Conservation (phyloP, 768 basidiomycete species). For the Boletellus emodensis region DNA sequence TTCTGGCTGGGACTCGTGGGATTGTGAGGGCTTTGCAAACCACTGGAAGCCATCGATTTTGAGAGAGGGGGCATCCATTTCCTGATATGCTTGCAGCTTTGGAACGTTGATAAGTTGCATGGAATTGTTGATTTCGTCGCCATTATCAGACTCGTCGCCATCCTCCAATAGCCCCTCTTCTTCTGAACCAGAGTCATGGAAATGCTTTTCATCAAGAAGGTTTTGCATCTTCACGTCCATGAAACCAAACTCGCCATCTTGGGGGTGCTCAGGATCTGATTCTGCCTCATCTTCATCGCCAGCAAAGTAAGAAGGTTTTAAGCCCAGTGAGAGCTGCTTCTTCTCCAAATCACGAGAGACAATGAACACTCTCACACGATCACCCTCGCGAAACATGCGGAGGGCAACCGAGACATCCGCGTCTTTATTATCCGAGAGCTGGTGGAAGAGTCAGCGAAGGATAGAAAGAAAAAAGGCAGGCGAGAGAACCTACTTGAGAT, state of each 20-base stretch:
- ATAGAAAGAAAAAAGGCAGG: neutral
- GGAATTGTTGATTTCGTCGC: constrained; percentile 2
- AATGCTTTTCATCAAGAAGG: constrained; percentile 19
- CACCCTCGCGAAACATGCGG: constrained; percentile 79
- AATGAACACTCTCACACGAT: constrained; percentile 78
- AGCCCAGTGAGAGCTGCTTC: constrained; percentile 72
- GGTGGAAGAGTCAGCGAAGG: constrained; percentile 1
- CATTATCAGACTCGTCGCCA: constrained; percentile 12
- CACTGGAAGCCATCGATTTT: constrained; percentile 69
- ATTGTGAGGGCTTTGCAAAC: constrained; percentile 41
- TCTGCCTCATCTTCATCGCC: constrained; percentile 49
- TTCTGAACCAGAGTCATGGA: constrained; percentile 7
- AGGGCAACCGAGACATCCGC: constrained; percentile 78
- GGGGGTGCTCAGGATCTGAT: constrained; percentile 26
- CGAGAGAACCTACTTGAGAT: constrained; percentile 64
- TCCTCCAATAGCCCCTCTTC: constrained; percentile 19
- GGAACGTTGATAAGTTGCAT: constrained; percentile 18
- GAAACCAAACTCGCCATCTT: constrained; percentile 29
- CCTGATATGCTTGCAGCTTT: neutral
- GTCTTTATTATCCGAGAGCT: constrained; percentile 87
- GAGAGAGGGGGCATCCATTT: constrained; percentile 35
- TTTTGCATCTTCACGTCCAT: constrained; percentile 24
- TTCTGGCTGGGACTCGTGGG: constrained; percentile 38
- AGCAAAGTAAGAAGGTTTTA: constrained; percentile 86
- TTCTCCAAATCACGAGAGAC: constrained; percentile 70